Evolutionary conservation across 805 yeast species (phyloP).

Genomic region (Suhomyces faveliae): DNA sequence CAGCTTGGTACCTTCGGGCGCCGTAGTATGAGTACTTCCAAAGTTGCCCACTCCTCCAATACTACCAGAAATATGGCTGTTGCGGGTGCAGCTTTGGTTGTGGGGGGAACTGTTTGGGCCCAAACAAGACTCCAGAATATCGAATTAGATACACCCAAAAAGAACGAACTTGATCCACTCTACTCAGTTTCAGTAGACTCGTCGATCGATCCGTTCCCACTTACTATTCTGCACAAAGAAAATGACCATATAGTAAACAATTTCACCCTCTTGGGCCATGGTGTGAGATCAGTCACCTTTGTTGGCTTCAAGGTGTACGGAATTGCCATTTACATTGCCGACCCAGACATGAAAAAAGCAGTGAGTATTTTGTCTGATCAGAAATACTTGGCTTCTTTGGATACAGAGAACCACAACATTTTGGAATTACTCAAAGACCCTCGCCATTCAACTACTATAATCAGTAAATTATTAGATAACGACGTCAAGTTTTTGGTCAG

Average conservation of each 20-base stretch:
- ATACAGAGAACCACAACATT: constrained; percentile 9
- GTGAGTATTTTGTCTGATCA: constrained; percentile 5
- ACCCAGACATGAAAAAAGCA: constrained; percentile 47
- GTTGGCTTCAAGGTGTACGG: constrained; percentile 82
- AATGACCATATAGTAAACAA: constrained; percentile 25
- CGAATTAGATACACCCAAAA: constrained; percentile 10
- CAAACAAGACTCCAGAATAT: neutral
- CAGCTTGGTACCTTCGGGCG: neutral
- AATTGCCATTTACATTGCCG: constrained; percentile 74
- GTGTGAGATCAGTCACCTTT: constrained; percentile 82
- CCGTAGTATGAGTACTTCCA: neutral
- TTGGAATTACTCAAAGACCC: constrained; percentile 45
- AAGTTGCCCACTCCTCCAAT: neutral
- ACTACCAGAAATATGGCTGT: neutral
- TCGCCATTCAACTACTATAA: constrained; percentile 48
- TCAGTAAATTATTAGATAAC: constrained; percentile 56
- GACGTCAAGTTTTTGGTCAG: constrained; percentile 67
- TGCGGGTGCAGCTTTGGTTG: neutral
- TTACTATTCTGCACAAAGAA: constrained; percentile 4
- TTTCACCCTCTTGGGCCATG: constrained; percentile 70
- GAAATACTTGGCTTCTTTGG: neutral
- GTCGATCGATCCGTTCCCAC: constrained; percentile 50
- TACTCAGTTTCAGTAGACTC: constrained; percentile 46
- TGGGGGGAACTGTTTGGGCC: constrained; percentile 3
- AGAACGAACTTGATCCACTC: constrained; percentile 8